Percentiles rank a stretch among this genome's conserved stretches.
These are phyloP conservation scores for Kwoniella sp. DNA, from an alignment of 768 basidiomycete species.

Conservation along the genomic window DNA sequence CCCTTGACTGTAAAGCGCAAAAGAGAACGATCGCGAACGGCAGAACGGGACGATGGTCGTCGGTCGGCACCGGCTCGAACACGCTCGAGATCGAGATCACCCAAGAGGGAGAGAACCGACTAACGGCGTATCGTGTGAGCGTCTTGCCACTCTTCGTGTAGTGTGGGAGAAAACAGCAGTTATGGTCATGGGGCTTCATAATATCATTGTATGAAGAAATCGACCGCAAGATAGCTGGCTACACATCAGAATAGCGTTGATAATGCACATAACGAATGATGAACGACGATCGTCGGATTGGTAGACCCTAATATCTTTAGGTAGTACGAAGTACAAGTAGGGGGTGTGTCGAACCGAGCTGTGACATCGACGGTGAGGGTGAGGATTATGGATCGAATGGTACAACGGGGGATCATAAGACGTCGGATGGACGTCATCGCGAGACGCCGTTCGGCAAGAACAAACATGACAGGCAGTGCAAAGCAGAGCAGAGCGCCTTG, in stretches of 20 bases:
- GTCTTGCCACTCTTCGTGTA: no score
- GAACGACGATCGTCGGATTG: no score
- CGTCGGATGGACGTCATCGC: no score
- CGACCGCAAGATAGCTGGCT: neutral
- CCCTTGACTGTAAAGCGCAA: conserved; percentile 24
- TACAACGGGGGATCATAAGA: no score
- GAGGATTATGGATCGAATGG: no score
- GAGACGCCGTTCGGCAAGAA: no score
- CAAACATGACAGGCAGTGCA: no score
- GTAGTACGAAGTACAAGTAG: neutral
- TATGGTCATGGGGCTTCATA: no score
- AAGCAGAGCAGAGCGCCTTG: neutral
- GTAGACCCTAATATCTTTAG: no score
- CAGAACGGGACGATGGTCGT: neutral
- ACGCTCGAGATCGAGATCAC: conserved; percentile 14
- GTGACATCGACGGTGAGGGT: no score
- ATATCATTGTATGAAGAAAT: no score
- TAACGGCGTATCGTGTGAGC: no score
- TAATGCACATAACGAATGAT: neutral
- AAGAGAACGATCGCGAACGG: neutral
- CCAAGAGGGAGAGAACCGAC: conserved; percentile 4
- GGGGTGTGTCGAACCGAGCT: neutral
- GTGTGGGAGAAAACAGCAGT: neutral
- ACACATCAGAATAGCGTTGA: neutral
- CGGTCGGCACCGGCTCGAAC: neutral